Base-by-base conservation (phyloP, 306 rosid genomes). In the Myrica gale region DNA sequence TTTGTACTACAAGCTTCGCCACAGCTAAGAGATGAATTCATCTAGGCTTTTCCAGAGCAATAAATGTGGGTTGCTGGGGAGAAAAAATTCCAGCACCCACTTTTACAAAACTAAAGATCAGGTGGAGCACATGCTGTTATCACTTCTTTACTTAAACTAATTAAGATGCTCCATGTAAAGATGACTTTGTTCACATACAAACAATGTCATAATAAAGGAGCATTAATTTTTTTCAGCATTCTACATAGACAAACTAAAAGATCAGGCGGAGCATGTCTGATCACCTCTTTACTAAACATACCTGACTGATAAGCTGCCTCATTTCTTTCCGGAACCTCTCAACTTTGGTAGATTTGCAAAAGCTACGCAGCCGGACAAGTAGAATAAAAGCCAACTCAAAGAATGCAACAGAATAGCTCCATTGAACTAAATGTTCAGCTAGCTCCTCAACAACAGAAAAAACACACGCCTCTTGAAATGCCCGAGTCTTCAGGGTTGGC, bases 381-480 rank as follows among this genome's bases (percentile, higher is more conserved):
- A 96, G 98, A 79, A 90, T 83, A 80, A 90, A 89, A 57, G 97
- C 88, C 86, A 89, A 74, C 87, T 95, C 98, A 74, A 86, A 82
- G 83, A 95, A 95, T 9, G 97, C 90, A 79, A 88, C 83, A 58
- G 98, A 92, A 78, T 89, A 90, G 89, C 98, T 92, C 98, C 97
- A 92, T 60, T 89, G 96, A 44, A 96, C 84, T 71, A 95, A 75
- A 85, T 92, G 98, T 72, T 89, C 98, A 62, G 97, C 92, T 80
- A 92, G 91, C 90, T 90, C 97, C 78, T 90, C 96, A 71, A 92
- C 82, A 73, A 95, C 98, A 81, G 89, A 90, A 81, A 83, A 80
- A 51, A 92, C 96, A 76, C 98, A 95, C 1, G 97, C 97, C 87
- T 95, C 98, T 85, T 92, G 98, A 85, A 90, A 95, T 75, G 96